Evolutionary conservation across 1,284 basidiomycete species (phyloP), one percentile per base, ranked within the genome.

Genomic region (Malassezia sp.): DNA sequence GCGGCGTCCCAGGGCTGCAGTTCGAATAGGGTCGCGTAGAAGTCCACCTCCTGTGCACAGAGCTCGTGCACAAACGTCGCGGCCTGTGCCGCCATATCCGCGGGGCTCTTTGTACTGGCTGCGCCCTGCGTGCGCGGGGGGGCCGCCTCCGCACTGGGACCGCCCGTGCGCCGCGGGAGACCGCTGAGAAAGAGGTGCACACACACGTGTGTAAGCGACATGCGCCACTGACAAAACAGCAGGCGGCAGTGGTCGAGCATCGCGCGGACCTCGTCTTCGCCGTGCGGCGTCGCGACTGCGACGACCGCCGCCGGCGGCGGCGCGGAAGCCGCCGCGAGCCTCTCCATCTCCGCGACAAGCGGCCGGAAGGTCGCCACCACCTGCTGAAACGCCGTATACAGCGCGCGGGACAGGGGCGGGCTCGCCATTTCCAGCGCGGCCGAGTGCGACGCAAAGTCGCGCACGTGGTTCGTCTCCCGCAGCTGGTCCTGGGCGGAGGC

Each of bases 391-490:
- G 17, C 20, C 6, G 4, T 26, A 28, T 44, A 50, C 23, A 40
- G 14, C 11, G 31, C 36, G 3, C 36, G 17, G 5, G 11, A 30
- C 15, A 45, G 12, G 11, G 20, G 31, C 10, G 23, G 15, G 1
- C 31, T 23, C 6, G n/a, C 9, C 10, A 21, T 26, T n/a, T n/a
- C 23, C 11, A 38, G 22, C 5, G 20, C n/a, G 6, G 3, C 28
- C 5, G 22, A 14, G 26, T 38, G 22, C 28, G 41, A 22, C 6
- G 38, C 18, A 40, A 28, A 39, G 24, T 46, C 45, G 17, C 32
- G 38, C 24, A 30, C 26, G 9, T 44, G 36, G n/a, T 38, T 28
- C 17, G 20, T 14, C 32, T 44, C 47, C 11, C 12, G 29, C 12
- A 40, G 28, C 17, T 36, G 37, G 14, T 22, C 29, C 4, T 15